Percentiles rank a stretch among this genome's conserved stretches.
Conservation (phyloP, 208 protist species). For the Porcisia hertigi region DNA sequence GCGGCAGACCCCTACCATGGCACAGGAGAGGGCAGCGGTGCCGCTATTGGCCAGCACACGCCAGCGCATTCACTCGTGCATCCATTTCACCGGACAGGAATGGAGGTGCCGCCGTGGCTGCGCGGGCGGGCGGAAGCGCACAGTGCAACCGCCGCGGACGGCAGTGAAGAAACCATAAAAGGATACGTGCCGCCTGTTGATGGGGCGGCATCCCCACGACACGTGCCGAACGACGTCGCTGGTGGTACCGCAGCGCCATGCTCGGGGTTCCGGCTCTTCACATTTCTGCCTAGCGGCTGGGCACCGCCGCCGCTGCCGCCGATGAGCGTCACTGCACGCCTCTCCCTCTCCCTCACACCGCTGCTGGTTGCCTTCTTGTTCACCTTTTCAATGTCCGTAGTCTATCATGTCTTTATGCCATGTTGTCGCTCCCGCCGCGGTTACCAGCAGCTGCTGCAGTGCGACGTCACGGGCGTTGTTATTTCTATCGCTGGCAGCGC, state of each 20-base stretch:
- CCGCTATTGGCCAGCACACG: neutral
- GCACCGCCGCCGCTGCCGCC: neutral
- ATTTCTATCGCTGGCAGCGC: conserved; percentile 48
- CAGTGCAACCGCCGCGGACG: neutral
- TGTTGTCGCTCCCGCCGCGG: conserved; percentile 36
- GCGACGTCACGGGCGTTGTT: conserved; percentile 53
- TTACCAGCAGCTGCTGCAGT: conserved; percentile 62
- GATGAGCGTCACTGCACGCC: conserved; percentile 11
- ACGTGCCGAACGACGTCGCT: conserved; percentile 1
- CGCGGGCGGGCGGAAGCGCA: neutral
- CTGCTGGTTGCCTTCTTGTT: conserved; percentile 29
- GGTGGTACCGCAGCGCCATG: neutral
- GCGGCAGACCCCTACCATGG: neutral
- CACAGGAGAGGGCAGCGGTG: neutral
- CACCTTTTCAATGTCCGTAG: conserved; percentile 54
- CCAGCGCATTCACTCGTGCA: neutral
- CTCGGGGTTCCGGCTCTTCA: neutral
- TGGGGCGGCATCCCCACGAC: neutral
- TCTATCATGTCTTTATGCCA: conserved; percentile 71
- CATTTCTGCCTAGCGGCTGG: neutral
- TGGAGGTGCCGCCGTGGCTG: conserved; percentile 19
- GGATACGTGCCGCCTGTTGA: neutral
- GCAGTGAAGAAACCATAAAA: neutral
- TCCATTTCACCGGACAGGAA: neutral
- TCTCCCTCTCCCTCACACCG: conserved; percentile 19